A percentile compares a stretch with the other conserved stretches of the same genome.
These are phyloP conservation scores for Lactarius tabidus DNA, from an alignment of 768 basidiomycete genomes.

Conservation along the genomic window DNA sequence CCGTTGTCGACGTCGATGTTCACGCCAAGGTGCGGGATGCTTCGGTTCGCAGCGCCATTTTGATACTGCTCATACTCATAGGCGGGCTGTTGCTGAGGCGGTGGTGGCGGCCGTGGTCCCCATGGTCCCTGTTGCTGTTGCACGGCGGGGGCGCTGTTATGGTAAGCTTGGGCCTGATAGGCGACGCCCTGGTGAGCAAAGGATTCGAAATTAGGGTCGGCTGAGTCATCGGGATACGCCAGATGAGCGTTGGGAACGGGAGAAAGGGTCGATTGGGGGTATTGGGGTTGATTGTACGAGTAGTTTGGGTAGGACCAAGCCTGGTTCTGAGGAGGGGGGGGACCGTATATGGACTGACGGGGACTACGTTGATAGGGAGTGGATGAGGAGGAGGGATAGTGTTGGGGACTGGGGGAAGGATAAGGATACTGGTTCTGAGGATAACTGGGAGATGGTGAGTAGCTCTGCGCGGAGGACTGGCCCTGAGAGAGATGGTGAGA, in stretches of 20 bases:
- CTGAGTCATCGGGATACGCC: slow-evolving; percentile 47
- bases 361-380: slow-evolving; percentile 36
- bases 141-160: no score
- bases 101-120: no score
- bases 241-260: slow-evolving; percentile 50
- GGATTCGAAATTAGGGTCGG: slow-evolving; percentile 44
- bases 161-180: no score
- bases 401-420: slow-evolving; percentile 37
- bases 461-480: slow-evolving; percentile 25
- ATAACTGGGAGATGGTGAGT: slow-evolving; percentile 23
- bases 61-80: no score
- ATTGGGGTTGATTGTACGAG: slow-evolving; percentile 34
- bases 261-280: slow-evolving; percentile 38
- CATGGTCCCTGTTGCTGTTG: no score
- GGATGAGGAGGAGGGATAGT: slow-evolving; percentile 32
- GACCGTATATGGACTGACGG: slow-evolving; percentile 41
- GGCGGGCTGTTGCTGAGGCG: no score
- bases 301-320: slow-evolving; percentile 27
- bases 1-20: no score
- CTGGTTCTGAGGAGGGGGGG: slow-evolving; percentile 29
- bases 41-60: no score
- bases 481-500: slow-evolving; percentile 42
- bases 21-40: no score
- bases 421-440: slow-evolving; percentile 33
- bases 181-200: no score